These are phyloP conservation scores for Ophiostoma piceae DNA, from an alignment of 2,329 filamentous ascomycete genomes.

Conservation along the genomic window DNA sequence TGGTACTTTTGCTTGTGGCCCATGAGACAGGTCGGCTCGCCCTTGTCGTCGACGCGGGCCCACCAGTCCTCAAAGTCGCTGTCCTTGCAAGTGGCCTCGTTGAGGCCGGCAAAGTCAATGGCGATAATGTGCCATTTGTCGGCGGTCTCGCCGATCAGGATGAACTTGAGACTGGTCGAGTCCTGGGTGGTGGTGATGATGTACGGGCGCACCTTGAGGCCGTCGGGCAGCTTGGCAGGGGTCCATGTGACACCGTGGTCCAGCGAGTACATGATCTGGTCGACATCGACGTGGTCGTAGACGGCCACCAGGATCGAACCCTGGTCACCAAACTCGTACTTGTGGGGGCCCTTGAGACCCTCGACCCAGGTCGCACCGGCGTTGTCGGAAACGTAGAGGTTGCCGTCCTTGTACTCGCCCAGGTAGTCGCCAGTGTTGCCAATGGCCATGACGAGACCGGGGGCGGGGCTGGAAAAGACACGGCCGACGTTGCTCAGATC, in stretches of 20 bases:
- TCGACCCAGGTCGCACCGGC: conserved; percentile 80
- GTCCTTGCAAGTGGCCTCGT: conserved; percentile 71
- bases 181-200: conserved; percentile 84
- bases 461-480: conserved; percentile 89
- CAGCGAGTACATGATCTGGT: conserved; percentile 67
- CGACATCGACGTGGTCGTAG: conserved; percentile 61
- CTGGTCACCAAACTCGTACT: conserved; percentile 93
- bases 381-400: conserved; percentile 85
- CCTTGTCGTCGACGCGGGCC: conserved; percentile 73
- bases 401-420: conserved; percentile 63
- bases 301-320: conserved; percentile 84
- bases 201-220: conserved; percentile 62
- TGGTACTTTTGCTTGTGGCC: conserved; percentile 85
- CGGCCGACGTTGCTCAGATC: conserved; percentile 74
- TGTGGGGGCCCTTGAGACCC: conserved; percentile 74
- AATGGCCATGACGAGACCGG: conserved; percentile 87
- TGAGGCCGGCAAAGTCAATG: conserved; percentile 76
- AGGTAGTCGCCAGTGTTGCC: conserved; percentile 81
- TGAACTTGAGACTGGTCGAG: conserved; percentile 86
- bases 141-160: conserved; percentile 62
- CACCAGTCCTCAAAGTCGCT: conserved; percentile 84
- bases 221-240: conserved; percentile 60
- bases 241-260: conserved; percentile 87
- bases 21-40: conserved; percentile 85
- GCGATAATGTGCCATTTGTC: conserved; percentile 61